These are phyloP conservation scores for Penicillium decumbens DNA, from an alignment of 2,329 filamentous ascomycete species.

Conservation along the genomic window DNA sequence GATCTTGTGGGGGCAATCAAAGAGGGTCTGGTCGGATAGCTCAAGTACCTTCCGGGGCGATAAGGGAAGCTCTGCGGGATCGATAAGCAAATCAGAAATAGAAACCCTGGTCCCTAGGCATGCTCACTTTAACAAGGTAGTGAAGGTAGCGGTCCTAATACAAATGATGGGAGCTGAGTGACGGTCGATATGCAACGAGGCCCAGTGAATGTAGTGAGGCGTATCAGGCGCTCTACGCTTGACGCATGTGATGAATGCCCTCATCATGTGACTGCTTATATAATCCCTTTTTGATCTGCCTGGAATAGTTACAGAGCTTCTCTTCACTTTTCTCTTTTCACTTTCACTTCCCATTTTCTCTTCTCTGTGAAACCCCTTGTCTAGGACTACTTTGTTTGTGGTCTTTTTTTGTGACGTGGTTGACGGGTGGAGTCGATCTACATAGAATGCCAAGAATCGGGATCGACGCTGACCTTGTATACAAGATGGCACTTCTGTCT, in stretches of 20 bases:
- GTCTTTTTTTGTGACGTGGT: background rate
- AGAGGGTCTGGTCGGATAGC: background rate
- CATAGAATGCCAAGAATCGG: background rate
- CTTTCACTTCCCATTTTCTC: background rate
- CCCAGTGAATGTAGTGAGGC: background rate
- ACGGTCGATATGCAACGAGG: background rate
- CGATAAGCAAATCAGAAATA: slow-evolving; percentile 15
- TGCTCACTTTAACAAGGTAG: background rate
- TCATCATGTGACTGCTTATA: slow-evolving; percentile 5
- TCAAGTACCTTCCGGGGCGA: slow-evolving; percentile 5
- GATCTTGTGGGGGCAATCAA: background rate
- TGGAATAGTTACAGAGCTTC: background rate
- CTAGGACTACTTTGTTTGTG: no score
- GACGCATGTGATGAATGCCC: slow-evolving; percentile 1
- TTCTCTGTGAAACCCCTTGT: background rate
- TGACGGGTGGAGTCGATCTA: background rate
- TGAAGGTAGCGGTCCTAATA: background rate
- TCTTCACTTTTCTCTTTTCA: background rate
- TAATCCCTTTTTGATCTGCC: background rate
- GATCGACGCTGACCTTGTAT: background rate
- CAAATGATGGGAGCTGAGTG: background rate
- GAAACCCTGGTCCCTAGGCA: background rate
- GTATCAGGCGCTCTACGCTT: slow-evolving; percentile 3
- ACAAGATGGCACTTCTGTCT: background rate
- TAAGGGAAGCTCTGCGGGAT: slow-evolving; percentile 15